Percentiles rank a stretch among this genome's conserved stretches.
These are phyloP conservation scores for Podaxis rugospora DNA, from an alignment of 768 basidiomycete species.

Conservation along the genomic window DNA sequence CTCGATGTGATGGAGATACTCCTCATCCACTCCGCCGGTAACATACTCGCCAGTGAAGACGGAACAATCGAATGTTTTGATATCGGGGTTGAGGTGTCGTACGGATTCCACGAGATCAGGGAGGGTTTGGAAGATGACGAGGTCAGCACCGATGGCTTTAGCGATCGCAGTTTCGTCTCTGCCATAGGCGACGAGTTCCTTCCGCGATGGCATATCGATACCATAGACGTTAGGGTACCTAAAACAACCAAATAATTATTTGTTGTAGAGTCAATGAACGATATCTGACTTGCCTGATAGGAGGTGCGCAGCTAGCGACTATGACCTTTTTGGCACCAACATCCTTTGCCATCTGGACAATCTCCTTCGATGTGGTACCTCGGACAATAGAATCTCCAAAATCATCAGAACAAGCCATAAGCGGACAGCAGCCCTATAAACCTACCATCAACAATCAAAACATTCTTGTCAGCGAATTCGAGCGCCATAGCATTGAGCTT, in stretches of 20 bases:
- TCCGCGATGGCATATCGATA: conserved; percentile 98
- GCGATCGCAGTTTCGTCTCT: conserved; percentile 73
- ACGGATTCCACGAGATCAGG: conserved; percentile 85
- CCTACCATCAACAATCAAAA: conserved; percentile 92
- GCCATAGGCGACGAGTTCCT: conserved; percentile 85
- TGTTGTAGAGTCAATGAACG: not conserved
- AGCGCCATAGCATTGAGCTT: conserved; percentile 99
- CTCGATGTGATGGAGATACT: conserved; percentile 75
- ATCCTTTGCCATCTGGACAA: conserved; percentile 98
- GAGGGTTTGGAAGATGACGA: conserved; percentile 93
- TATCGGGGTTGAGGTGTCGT: conserved; percentile 73
- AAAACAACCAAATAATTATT: not conserved
- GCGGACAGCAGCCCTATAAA: not conserved
- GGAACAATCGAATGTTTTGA: conserved; percentile 88
- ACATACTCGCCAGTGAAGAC: conserved; percentile 98
- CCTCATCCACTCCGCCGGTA: conserved; percentile 86
- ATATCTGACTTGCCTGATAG: conserved; percentile 65
- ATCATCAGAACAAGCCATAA: conserved; percentile 2
- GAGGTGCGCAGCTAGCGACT: conserved; percentile 94
- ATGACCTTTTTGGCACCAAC: conserved; percentile 96
- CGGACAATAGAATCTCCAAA: conserved; percentile 91
- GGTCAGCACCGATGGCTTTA: conserved; percentile 84
- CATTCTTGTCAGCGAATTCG: conserved; percentile 89
- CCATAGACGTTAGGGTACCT: conserved; percentile 96
- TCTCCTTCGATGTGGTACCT: conserved; percentile 97